These are phyloP conservation scores for Populus davidiana DNA, from an alignment of 345 rosid species.

Conservation along the genomic window DNA sequence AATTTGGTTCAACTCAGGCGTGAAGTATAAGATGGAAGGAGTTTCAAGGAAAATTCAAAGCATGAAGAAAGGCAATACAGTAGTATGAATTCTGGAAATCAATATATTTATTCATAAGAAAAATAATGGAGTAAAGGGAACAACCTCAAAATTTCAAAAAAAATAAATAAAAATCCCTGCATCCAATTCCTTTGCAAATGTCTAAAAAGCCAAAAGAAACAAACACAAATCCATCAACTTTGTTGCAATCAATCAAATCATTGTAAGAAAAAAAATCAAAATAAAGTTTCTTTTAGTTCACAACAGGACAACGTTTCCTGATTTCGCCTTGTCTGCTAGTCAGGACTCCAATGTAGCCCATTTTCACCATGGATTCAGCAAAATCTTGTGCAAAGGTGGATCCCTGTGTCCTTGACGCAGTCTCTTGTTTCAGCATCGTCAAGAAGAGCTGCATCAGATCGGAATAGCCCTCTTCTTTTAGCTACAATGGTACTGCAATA, in stretches of 20 bases:
- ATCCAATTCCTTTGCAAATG: background rate
- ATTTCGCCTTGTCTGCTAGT: background rate
- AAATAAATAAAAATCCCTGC: background rate
- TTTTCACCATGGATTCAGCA: conserved; percentile 17
- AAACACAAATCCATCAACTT: background rate
- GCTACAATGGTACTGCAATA: conserved; percentile 41
- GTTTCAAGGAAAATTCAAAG: background rate
- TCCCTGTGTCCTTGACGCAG: conserved; percentile 27
- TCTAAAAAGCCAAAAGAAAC: background rate
- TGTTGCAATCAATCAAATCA: background rate
- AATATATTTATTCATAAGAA: background rate
- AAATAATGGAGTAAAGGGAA: background rate
- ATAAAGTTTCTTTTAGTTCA: background rate
- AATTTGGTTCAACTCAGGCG: no score
- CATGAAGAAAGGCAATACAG: no score
- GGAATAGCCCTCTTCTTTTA: conserved; percentile 50
- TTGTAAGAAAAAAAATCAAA: no score
- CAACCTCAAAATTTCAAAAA: background rate
- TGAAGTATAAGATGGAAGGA: background rate
- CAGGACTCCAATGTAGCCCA: conserved; percentile 2
- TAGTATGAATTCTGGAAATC: background rate
- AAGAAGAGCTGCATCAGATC: conserved; percentile 63
- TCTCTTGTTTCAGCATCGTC: conserved; percentile 35
- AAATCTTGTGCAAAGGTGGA: conserved; percentile 28
- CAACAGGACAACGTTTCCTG: background rate